Conservation (phyloP, 805 yeast genomes). For the Candida mattraensis region DNA sequence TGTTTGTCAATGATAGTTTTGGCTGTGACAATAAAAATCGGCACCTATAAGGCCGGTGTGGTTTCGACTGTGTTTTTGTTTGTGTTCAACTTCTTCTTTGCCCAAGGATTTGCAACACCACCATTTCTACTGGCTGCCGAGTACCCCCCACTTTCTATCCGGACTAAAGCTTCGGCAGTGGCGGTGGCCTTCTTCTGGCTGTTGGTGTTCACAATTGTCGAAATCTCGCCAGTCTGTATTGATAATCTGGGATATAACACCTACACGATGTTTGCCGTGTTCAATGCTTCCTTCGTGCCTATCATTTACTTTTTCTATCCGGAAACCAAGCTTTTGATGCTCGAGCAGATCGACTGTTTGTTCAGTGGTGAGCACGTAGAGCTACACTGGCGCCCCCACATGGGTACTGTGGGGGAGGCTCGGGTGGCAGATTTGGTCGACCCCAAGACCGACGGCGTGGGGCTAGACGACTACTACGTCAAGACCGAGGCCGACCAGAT, state of each 20-base stretch:
- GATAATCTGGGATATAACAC: slow-evolving; percentile 40
- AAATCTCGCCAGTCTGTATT: slow-evolving; percentile 46
- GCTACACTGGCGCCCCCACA: slow-evolving; percentile 3
- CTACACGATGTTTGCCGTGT: slow-evolving; percentile 44
- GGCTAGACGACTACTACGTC: too few relatives aligned
- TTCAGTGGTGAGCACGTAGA: too few relatives aligned
- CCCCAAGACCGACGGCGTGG: background rate
- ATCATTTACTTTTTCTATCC: slow-evolving; percentile 41
- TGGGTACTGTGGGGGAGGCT: slow-evolving; percentile 1
- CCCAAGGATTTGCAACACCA: slow-evolving; percentile 25
- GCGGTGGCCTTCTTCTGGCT: slow-evolving; percentile 57
- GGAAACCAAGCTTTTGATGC: slow-evolving; percentile 44
- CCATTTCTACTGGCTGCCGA: slow-evolving; percentile 62
- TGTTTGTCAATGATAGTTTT: slow-evolving; percentile 7
- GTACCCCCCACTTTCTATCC: slow-evolving; percentile 44
- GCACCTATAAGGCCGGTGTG: slow-evolving; percentile 7
- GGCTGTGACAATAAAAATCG: slow-evolving; percentile 3
- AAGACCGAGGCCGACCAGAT: too few relatives aligned
- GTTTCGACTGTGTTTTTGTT: slow-evolving; percentile 8
- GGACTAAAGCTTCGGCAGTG: slow-evolving; percentile 54
- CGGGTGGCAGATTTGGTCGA: too few relatives aligned
- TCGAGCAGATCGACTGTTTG: slow-evolving; percentile 37
- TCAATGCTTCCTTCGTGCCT: slow-evolving; percentile 40
- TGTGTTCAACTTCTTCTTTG: slow-evolving; percentile 28
- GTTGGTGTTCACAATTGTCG: slow-evolving; percentile 55